Evolutionary conservation across 2,329 filamentous ascomycete species (phyloP).

Genomic region (Botryotinia globosa): DNA sequence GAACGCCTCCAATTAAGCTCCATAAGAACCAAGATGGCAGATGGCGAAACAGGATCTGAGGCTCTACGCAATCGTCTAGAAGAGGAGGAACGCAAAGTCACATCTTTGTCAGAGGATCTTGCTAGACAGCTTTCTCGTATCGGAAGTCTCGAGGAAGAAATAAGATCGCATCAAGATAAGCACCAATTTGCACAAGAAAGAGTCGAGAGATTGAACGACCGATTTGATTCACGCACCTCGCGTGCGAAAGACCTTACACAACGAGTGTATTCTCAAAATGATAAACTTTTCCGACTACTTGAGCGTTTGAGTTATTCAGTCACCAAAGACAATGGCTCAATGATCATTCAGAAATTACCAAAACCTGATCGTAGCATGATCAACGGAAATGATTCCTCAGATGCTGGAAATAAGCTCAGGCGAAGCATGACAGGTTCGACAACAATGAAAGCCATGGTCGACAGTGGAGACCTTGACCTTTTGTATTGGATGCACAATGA

Average conservation of each 20-base stretch:
- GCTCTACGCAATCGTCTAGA: conserved; percentile 70
- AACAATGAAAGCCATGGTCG: conserved; percentile 53
- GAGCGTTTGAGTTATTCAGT: conserved; percentile 85
- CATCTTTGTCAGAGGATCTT: conserved; percentile 65
- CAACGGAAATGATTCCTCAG: conserved; percentile 57
- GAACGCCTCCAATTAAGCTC: conserved; percentile 67
- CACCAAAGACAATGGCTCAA: conserved; percentile 66
- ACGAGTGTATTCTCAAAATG: conserved; percentile 77
- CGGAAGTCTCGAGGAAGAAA: conserved; percentile 72
- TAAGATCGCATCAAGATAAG: conserved; percentile 66
- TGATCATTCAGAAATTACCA: conserved; percentile 71
- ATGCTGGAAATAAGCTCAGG: conserved; percentile 53
- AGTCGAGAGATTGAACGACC: conserved; percentile 50
- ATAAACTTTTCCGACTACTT: conserved; percentile 76
- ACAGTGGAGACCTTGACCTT: conserved; percentile 66
- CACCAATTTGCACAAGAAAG: conserved; percentile 53
- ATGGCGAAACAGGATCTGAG: conserved; percentile 82
- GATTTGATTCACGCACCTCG: conserved; percentile 66
- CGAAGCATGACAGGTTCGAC: conserved; percentile 51
- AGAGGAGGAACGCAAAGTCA: conserved; percentile 71
- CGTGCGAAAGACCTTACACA: conserved; percentile 82
- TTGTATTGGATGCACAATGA: conserved; percentile 79
- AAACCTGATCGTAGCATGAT: conserved; percentile 59
- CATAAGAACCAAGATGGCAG: conserved; percentile 69
- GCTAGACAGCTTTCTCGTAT: conserved; percentile 73